A percentile compares a stretch with the other conserved stretches of the same genome.
These are phyloP conservation scores for Nicotiana undulata DNA, from an alignment of 257 asterid genomes.

Conservation along the genomic window DNA sequence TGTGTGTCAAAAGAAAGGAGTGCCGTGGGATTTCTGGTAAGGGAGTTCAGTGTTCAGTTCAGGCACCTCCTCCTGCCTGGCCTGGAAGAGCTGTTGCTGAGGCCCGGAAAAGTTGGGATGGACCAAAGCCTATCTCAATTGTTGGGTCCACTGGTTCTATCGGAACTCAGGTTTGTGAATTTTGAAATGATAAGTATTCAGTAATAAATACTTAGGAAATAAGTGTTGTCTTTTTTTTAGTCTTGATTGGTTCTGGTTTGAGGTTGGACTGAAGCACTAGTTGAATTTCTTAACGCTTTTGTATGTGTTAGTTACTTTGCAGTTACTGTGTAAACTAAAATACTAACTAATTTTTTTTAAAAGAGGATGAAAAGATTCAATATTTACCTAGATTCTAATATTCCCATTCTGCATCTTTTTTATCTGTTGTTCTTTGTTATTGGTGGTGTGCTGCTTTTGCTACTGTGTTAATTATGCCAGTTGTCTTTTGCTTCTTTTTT, in stretches of 20 bases:
- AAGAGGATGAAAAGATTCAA: slow-evolving; percentile 2
- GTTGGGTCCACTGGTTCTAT: slow-evolving; percentile 99
- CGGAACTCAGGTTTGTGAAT: slow-evolving; percentile 76
- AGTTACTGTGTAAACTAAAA: not conserved
- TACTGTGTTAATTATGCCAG: slow-evolving; percentile 8
- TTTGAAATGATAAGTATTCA: not conserved
- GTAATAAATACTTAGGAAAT: not conserved
- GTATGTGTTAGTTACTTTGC: not conserved
- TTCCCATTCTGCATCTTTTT: not conserved
- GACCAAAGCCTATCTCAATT: slow-evolving; percentile 89
- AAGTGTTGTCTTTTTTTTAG: not conserved
- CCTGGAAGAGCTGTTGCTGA: slow-evolving; percentile 80
- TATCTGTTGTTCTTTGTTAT: not conserved
- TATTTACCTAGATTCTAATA: not conserved
- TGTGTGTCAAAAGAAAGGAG: slow-evolving; percentile 56
- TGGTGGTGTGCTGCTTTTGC: slow-evolving; percentile 2
- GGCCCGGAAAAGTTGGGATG: slow-evolving; percentile 70
- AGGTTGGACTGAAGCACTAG: not conserved
- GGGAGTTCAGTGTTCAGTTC: slow-evolving; percentile 63
- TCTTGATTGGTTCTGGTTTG: not conserved
- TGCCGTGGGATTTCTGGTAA: slow-evolving; percentile 33
- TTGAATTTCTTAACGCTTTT: not conserved
- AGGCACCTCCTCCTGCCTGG: slow-evolving; percentile 91
- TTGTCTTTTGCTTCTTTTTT: not conserved
- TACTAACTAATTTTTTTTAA: not conserved